Conservation (phyloP, 1,139 yeast species). For the Debaryomycetaceae sp. region DNA sequence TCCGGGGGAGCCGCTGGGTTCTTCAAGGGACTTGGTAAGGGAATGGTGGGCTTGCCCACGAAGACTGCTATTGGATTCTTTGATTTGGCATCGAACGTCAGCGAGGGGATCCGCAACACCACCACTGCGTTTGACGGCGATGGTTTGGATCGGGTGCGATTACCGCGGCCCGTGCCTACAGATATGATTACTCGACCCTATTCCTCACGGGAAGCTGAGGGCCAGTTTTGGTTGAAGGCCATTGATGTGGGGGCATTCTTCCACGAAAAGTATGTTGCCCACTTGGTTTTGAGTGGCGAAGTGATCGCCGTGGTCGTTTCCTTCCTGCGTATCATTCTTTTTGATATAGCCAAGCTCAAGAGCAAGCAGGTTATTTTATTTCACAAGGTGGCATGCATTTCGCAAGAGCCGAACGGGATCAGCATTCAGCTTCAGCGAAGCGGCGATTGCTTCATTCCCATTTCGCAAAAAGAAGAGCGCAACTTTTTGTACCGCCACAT, state of each 20-base stretch:
- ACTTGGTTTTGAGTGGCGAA: slow-evolving; percentile 69
- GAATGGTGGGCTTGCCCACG: slow-evolving; percentile 90
- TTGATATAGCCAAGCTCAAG: slow-evolving; percentile 51
- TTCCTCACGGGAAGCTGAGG: slow-evolving; percentile 80
- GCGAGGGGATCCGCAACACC: slow-evolving; percentile 90
- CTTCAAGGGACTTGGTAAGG: slow-evolving; percentile 87
- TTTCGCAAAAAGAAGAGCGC: slow-evolving; percentile 58
- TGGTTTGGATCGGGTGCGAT: slow-evolving; percentile 67
- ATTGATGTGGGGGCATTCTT: slow-evolving; percentile 72
- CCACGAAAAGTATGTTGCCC: slow-evolving; percentile 74
- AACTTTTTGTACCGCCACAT: slow-evolving; percentile 62
- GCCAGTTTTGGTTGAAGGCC: slow-evolving; percentile 83
- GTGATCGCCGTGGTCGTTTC: slow-evolving; percentile 74
- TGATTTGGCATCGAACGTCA: slow-evolving; percentile 84
- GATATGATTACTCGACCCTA: slow-evolving; percentile 68
- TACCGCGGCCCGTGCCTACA: slow-evolving; percentile 65
- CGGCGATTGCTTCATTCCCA: slow-evolving; percentile 68
- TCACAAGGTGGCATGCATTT: slow-evolving; percentile 53
- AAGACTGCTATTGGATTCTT: slow-evolving; percentile 93
- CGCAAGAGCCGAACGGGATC: slow-evolving; percentile 74
- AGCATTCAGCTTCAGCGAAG: slow-evolving; percentile 51
- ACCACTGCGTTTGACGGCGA: slow-evolving; percentile 85
- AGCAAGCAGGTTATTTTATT: slow-evolving; percentile 58
- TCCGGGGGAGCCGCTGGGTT: slow-evolving; percentile 85
- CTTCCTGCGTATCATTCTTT: slow-evolving; percentile 55